Evolutionary conservation across 2,329 filamentous ascomycete genomes (phyloP).

Genomic region (Aspergillus unguis): DNA sequence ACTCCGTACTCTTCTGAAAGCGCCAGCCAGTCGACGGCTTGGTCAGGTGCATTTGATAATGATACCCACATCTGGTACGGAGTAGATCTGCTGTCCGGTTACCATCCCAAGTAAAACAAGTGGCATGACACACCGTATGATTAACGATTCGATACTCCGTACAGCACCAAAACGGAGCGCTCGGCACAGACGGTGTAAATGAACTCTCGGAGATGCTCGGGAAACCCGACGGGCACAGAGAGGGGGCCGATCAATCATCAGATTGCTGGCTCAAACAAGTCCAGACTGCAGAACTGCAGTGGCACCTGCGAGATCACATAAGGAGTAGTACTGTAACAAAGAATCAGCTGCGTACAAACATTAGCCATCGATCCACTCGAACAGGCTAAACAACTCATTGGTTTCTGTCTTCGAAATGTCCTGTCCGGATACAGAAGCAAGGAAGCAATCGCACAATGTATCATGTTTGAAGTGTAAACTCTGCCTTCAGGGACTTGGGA

Average conservation of each 20-base stretch:
- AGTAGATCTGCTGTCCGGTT: neutral
- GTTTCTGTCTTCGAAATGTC: neutral
- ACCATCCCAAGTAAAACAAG: neutral
- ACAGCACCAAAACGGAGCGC: too few relatives aligned
- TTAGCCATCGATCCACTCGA: neutral
- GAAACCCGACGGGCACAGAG: neutral
- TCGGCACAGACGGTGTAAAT: neutral
- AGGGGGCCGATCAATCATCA: neutral
- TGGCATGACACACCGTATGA: conserved; percentile 9
- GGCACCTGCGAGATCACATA: conserved; percentile 12
- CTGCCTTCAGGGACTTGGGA: neutral
- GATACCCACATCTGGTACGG: too few relatives aligned
- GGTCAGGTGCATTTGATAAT: neutral
- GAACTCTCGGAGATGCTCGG: neutral
- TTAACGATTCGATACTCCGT: neutral
- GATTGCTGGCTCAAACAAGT: conserved; percentile 5
- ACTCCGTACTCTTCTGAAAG: neutral
- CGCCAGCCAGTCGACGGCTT: neutral
- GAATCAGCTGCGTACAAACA: neutral
- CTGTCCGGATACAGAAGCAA: neutral
- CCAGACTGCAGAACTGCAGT: conserved; percentile 13
- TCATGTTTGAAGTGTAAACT: neutral
- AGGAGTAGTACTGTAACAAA: neutral
- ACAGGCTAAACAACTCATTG: neutral
- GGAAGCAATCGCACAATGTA: neutral